Conservation (phyloP, 352 stramenopile genomes). For the Pythium sukuiense region DNA sequence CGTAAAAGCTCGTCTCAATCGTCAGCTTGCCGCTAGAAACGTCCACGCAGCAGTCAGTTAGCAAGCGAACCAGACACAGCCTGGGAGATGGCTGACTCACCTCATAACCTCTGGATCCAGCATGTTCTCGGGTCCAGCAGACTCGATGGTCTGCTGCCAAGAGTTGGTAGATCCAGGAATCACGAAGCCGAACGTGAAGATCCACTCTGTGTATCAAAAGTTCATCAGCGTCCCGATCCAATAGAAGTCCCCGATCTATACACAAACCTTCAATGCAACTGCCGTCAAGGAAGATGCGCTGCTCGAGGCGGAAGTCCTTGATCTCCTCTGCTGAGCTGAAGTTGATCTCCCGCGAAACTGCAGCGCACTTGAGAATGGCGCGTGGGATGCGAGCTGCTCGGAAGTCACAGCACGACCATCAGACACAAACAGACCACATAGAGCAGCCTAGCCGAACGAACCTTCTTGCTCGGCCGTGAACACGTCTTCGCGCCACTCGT, state of each 20-base stretch:
- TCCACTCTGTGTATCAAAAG: slow-evolving; percentile 74
- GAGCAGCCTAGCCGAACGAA: not conserved
- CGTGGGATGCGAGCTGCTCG: slow-evolving; percentile 64
- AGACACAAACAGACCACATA: not conserved
- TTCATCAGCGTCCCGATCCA: not conserved
- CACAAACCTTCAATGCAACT: slow-evolving; percentile 86
- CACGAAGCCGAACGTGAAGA: slow-evolving; percentile 95
- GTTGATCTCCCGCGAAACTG: slow-evolving; percentile 93
- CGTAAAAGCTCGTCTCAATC: slow-evolving; percentile 96
- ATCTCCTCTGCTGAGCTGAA: slow-evolving; percentile 92
- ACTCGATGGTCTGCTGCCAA: slow-evolving; percentile 95
- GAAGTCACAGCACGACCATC: not conserved
- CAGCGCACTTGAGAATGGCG: slow-evolving; percentile 87
- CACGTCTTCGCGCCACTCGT: slow-evolving; percentile 77
- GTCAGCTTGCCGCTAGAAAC: slow-evolving; percentile 83
- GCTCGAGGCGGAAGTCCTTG: slow-evolving; percentile 90
- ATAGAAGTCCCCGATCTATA: not conserved
- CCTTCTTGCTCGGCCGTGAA: slow-evolving; percentile 76
- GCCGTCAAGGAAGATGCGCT: slow-evolving; percentile 89
- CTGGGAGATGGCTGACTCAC: slow-evolving; percentile 28
- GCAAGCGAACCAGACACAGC: not conserved
- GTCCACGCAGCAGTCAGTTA: not conserved
- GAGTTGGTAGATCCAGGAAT: slow-evolving; percentile 94
- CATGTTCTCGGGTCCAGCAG: slow-evolving; percentile 88
- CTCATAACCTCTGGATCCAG: slow-evolving; percentile 82